Base-by-base conservation (phyloP, 2,329 filamentous ascomycete species). In the Calonectria fujianensis region DNA sequence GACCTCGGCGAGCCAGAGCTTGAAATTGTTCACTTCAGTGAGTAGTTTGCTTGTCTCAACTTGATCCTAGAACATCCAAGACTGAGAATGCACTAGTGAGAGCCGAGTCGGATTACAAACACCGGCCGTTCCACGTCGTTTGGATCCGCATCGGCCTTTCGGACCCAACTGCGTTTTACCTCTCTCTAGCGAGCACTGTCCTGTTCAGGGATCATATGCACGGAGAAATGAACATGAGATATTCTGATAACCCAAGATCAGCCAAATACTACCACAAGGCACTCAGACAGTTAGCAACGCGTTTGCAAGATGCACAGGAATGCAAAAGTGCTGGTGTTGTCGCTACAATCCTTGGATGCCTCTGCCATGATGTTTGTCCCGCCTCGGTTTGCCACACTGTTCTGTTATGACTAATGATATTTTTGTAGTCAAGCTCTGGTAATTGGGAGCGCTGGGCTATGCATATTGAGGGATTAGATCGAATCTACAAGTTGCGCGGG, bases 11-110 rank as follows among this genome's bases (percentile, higher is more conserved):
- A 68, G 7, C 35, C 16, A 10, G 65, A 68, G 24, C 48, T 68
- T 39, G 45, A 68, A 41, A 68, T 68, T 32, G 50, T 68, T 39
- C 65, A 68, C n/a, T 54, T 68, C 50, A 68, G 65, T 68, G 29
- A 52, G 65, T 57, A 7, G 16, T 45, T 20, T 9, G 2, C 31
- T 10, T 14, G 20, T 24, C 1, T n/a, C 11, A 39, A 20, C 1
- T 41, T 6, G 16, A 9, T 48, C 20, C 4, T 13, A 13, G 24
- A 24, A 54, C 13, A 20, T 54, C 20, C 13, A 27, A 14, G 24
- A 10, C 35, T 39, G 16, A 24, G 9, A 4, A 11, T 18, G 13
- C 13, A 7, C 18, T 39, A 68, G 65, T 68, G 65, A 68, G 65
- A 45, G 35, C 50, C 20, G 65, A 67, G 64, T 50, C 65, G 2